phyloP scores from a whole-genome alignment of 2,329 filamentous ascomycete genomes.

The Metarhizium anisopliae region DNA sequence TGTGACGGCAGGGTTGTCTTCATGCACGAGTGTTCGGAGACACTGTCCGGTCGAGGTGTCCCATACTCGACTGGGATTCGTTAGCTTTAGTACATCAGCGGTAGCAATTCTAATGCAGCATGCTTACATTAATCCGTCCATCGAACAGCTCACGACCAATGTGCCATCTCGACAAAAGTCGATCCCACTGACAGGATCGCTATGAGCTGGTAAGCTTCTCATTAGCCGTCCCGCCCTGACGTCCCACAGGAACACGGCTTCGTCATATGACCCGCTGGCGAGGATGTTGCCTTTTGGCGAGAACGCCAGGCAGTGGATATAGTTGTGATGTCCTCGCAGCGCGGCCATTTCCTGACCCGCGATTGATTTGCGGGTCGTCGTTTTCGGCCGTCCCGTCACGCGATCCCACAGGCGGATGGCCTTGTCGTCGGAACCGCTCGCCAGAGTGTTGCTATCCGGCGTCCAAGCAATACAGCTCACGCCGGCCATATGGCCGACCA shows the following conservation, averaged over 20 bases:
- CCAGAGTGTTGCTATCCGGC: constrained; percentile 78
- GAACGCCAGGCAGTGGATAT: constrained; percentile 89
- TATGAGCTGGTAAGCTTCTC: constrained; percentile 86
- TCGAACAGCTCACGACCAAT: constrained; percentile 81
- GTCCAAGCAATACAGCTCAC: constrained; percentile 92
- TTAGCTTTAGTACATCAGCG: constrained; percentile 8
- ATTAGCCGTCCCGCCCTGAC: constrained; percentile 80
- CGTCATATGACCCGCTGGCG: constrained; percentile 90
- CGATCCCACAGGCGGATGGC: constrained; percentile 87
- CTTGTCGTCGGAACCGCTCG: constrained; percentile 93
- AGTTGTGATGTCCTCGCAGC: constrained; percentile 86
- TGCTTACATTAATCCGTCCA: constrained; percentile 75
- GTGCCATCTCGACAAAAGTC: constrained; percentile 92
- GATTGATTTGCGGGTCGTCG: constrained; percentile 29
- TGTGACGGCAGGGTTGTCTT: constrained; percentile 86
- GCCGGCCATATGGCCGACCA: constrained; percentile 89
- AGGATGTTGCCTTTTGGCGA: constrained; percentile 98
- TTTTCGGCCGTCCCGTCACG: constrained; percentile 47
- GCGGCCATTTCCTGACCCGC: constrained; percentile 38
- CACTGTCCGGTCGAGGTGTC: constrained; percentile 94
- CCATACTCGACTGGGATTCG: constrained; percentile 64
- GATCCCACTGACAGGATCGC: constrained; percentile 86
- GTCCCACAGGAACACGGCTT: constrained; percentile 96
- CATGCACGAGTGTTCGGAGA: constrained; percentile 86
- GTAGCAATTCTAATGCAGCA: constrained; percentile 1